These are phyloP conservation scores for Sugiyamaella pinicola DNA, from an alignment of 1,139 yeast species.

Conservation along the genomic window DNA sequence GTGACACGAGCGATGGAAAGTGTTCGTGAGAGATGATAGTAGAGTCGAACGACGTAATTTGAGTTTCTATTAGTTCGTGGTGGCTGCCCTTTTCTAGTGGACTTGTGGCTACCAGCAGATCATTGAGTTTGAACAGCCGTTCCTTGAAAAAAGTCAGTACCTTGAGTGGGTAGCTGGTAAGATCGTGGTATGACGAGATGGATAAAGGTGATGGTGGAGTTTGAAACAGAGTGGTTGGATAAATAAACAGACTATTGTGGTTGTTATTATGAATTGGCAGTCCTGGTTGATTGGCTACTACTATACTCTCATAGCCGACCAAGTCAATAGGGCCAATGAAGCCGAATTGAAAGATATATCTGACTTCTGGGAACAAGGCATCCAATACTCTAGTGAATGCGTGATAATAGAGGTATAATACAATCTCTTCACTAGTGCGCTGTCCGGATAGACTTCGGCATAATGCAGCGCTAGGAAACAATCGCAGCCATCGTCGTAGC, in stretches of 20 bases:
- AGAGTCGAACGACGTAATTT: slow-evolving; percentile 32
- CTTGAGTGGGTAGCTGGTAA: slow-evolving; percentile 41
- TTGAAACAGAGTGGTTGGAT: slow-evolving; percentile 3
- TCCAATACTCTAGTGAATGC: slow-evolving; percentile 41
- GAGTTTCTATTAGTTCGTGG: slow-evolving; percentile 36
- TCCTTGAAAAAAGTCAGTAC: slow-evolving; percentile 42
- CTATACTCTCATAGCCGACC: slow-evolving; percentile 35
- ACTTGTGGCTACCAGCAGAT: slow-evolving; percentile 36
- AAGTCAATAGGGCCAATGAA: slow-evolving; percentile 44
- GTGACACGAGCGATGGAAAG: slow-evolving; percentile 26
- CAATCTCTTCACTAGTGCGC: slow-evolving; percentile 20
- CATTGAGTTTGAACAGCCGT: slow-evolving; percentile 38
- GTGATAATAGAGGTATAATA: slow-evolving; percentile 42
- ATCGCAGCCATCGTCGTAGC: slow-evolving; percentile 37
- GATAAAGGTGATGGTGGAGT: slow-evolving; percentile 13
- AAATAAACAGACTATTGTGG: slow-evolving; percentile 4
- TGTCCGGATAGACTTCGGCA: slow-evolving; percentile 21
- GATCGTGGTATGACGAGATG: slow-evolving; percentile 17
- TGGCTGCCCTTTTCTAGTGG: slow-evolving; percentile 38
- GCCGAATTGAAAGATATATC: slow-evolving; percentile 44
- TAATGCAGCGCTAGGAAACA: slow-evolving; percentile 37
- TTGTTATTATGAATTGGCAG: neutral
- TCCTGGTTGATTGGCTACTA: slow-evolving; percentile 16
- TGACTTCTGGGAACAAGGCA: slow-evolving; percentile 46
- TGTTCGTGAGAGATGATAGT: slow-evolving; percentile 29